Base-by-base conservation (phyloP, 768 basidiomycete species). In the Trametes punicea region DNA sequence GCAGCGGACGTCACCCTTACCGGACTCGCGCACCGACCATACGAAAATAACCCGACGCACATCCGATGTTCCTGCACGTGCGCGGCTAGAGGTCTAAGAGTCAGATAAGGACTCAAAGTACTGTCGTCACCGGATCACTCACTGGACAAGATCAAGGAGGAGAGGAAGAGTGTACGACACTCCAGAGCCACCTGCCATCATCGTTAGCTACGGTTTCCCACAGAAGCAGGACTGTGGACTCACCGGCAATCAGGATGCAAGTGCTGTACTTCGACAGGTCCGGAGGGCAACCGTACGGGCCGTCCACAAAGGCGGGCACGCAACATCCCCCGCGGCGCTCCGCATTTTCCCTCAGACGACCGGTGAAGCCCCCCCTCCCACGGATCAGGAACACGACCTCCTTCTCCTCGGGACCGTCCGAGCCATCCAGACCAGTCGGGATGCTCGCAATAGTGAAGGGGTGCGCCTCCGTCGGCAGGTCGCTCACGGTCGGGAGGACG, bases 371-470 rank as follows among this genome's bases (percentile, higher is more conserved):
- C 56, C 73, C 71, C 52, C 78, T 68, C 18, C 75, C 77, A 34
- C 79, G 72, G 51, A 83, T 73, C 51, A 84, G 70, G 62, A 83
- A 83, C 18, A 75, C 72, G 6, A 81, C 69, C 40, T 80, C 72
- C 56, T 69, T 73, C 60, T 61, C 63, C 11, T 36, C 44, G 1
- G 29, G 5, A 3, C 23, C 67, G 13, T 51, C 51, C 5, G 48
- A n/a, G 2, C 53, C 58, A 20, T 60, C 53, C 64, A 48, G 58
- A 51, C 40, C 62, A 36, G 8, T 63, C 21, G 67, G 68, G 50
- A 79, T 74, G 61, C 70, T 78, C 36, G 77, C 73, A 56, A 80
- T 79, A 15, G 76, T 78, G 67, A 80, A 80, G 13, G 79, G 79
- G 63, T 80, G 78, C 16, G 75, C 73, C 65, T 80, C 77, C 16